phyloP scores from a whole-genome alignment of 768 basidiomycete genomes.

The Tricholoma matsutake region DNA sequence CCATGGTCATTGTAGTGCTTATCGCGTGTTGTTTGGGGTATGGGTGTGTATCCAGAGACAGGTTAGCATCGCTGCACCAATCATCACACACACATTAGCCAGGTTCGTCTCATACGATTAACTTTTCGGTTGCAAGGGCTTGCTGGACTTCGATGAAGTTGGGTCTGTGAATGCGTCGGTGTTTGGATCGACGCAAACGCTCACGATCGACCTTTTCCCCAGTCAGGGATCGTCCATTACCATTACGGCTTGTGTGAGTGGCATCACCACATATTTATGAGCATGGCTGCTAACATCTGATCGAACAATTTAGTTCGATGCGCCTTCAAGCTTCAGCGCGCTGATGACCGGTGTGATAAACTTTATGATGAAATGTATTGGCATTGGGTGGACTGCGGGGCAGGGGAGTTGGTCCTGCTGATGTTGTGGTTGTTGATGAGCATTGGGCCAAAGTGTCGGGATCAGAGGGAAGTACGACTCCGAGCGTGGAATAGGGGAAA shows the following conservation, averaged over 20 bases:
- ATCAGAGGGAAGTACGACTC: conserved; percentile 27
- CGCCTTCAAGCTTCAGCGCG: conserved; percentile 56
- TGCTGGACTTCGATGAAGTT: conserved; percentile 33
- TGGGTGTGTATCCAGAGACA: conserved; percentile 53
- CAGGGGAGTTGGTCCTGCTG: conserved; percentile 43
- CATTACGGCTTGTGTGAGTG: conserved; percentile 67
- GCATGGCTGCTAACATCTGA: neutral
- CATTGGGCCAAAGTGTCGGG: conserved; percentile 55
- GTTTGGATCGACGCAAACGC: conserved; percentile 57
- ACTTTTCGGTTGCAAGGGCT: neutral
- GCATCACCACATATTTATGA: neutral
- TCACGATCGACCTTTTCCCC: conserved; percentile 65
- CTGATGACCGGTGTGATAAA: conserved; percentile 60
- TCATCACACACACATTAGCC: conserved; percentile 50
- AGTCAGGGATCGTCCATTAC: conserved; percentile 61
- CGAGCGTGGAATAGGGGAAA: neutral
- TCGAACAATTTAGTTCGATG: conserved; percentile 78
- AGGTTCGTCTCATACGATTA: conserved; percentile 16
- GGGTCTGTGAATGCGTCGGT: conserved; percentile 42
- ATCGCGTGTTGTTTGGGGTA: conserved; percentile 45
- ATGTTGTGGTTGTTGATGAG: conserved; percentile 49
- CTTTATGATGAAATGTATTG: conserved; percentile 52
- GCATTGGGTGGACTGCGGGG: conserved; percentile 63
- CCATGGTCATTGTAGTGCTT: conserved; percentile 34
- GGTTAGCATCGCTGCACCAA: conserved; percentile 49